Evolutionary conservation across 768 basidiomycete genomes (phyloP).

Genomic region (Lactifluus echinatus): DNA sequence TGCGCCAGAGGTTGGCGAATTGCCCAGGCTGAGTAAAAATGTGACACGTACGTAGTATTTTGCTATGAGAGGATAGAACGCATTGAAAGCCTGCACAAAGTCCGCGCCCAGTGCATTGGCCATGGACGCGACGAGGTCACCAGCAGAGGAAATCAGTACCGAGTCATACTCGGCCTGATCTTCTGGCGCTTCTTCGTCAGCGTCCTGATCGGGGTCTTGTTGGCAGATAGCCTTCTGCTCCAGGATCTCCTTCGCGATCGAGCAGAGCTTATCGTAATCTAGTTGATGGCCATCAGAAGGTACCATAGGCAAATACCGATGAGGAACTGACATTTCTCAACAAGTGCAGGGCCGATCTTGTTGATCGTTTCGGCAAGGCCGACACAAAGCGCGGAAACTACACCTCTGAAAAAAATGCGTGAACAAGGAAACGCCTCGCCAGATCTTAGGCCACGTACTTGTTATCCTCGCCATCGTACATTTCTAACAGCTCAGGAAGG

Average conservation of each 20-base stretch:
- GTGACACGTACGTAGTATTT: conserved; percentile 76
- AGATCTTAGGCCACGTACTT: conserved; percentile 54
- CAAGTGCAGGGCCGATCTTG: conserved; percentile 81
- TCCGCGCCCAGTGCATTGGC: conserved; percentile 79
- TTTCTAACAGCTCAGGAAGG: conserved; percentile 67
- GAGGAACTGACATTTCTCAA: conserved; percentile 57
- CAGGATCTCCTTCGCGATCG: conserved; percentile 74
- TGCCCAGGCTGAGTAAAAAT: neutral
- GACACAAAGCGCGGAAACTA: conserved; percentile 81
- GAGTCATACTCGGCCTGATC: conserved; percentile 96
- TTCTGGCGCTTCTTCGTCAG: conserved; percentile 75
- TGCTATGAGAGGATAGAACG: conserved; percentile 84
- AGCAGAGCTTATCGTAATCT: conserved; percentile 75
- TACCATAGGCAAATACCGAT: conserved; percentile 7
- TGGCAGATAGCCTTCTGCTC: conserved; percentile 96
- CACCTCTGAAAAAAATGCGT: conserved; percentile 46
- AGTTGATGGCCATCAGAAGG: neutral
- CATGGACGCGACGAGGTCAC: conserved; percentile 86
- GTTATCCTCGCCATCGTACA: conserved; percentile 93
- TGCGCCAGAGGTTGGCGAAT: neutral
- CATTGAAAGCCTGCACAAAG: conserved; percentile 71
- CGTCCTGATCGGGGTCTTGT: conserved; percentile 90
- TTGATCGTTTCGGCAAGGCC: conserved; percentile 88
- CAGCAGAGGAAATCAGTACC: conserved; percentile 87
- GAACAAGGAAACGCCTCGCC: neutral